Base-by-base conservation (phyloP, 495 filamentous ascomycete species). In the Penicillium maclennaniae region DNA sequence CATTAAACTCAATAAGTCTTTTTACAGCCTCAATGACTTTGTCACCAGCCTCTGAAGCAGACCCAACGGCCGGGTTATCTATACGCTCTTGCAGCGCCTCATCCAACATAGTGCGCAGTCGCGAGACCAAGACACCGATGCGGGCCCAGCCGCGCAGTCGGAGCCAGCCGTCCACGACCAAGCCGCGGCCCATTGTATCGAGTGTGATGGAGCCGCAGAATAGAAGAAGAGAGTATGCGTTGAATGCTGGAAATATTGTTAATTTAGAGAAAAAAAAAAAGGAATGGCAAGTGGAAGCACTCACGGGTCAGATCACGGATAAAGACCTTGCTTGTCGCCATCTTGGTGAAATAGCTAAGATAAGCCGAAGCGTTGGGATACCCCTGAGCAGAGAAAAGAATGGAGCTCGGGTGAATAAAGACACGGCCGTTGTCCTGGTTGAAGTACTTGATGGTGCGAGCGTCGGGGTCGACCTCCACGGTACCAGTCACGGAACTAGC, bases 151-250 rank as follows among this genome's bases (percentile, higher is more conserved):
- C 93, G 7, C 91, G 80, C 20, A 97, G 72, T 27, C 88, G 78
- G 34, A 97, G 69, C 95, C 95, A 97, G 38, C 89, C 91, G 71
- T 97, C 95, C 6, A 98, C 89, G 14, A 97, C 72, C 3, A 98
- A 73, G 4, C 95, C 93, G 7, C 92, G 79, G 3, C 92, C 93
- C 40, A 87, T 78, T 0, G 91, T 95, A 68, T 98, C 93, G 2
- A 98, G 80, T 42, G 79, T 77, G 41, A 97, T 90, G 10, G 82
- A 76, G 7, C 92, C 92, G 8, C 86, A 86, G 70, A 98, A 97
- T n/a, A 98, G 80, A 23, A 98, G 82, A 6, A 96, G 79, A 5
- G 88, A 86, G 66, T 91, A 97, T 2, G 88, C 83, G 62, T 95
- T 96, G 73, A 96, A 93, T 14, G 93, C 88, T 92, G 53, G 38